These are phyloP conservation scores for Phoma herbarum DNA, from an alignment of 2,329 filamentous ascomycete genomes.

Conservation along the genomic window DNA sequence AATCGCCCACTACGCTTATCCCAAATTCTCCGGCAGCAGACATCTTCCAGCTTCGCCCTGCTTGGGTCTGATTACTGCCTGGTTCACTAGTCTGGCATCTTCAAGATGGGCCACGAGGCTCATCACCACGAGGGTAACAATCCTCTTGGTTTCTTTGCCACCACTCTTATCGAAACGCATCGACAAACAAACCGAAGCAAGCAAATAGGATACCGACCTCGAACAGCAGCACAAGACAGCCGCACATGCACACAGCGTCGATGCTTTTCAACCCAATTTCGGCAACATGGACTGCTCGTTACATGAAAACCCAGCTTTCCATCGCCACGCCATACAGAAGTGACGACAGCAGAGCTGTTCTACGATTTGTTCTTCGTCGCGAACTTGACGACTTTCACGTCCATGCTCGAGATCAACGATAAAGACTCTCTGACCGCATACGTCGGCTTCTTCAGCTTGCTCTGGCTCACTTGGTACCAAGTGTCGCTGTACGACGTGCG, in stretches of 20 bases:
- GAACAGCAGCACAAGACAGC: neutral
- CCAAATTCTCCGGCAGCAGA: neutral
- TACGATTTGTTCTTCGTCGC: neutral
- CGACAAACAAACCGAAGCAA: neutral
- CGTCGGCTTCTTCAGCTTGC: neutral
- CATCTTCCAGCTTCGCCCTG: neutral
- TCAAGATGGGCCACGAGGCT: neutral
- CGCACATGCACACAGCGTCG: neutral
- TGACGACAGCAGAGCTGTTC: neutral
- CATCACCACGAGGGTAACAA: neutral
- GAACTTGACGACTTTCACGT: neutral
- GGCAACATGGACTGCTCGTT: neutral
- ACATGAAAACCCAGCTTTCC: neutral
- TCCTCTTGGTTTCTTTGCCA: neutral
- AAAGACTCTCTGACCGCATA: neutral
- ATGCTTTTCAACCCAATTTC: neutral
- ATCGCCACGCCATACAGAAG: neutral
- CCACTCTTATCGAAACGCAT: neutral
- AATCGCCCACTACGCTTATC: neutral
- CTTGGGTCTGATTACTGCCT: neutral
- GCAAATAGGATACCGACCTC: neutral
- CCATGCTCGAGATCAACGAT: neutral
- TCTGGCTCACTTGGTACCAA: neutral
- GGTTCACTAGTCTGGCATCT: neutral
- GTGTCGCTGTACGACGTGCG: neutral